These are phyloP conservation scores for Glomus cerebriforme DNA, from an alignment of 192 early-diverging fungal species.

Conservation along the genomic window DNA sequence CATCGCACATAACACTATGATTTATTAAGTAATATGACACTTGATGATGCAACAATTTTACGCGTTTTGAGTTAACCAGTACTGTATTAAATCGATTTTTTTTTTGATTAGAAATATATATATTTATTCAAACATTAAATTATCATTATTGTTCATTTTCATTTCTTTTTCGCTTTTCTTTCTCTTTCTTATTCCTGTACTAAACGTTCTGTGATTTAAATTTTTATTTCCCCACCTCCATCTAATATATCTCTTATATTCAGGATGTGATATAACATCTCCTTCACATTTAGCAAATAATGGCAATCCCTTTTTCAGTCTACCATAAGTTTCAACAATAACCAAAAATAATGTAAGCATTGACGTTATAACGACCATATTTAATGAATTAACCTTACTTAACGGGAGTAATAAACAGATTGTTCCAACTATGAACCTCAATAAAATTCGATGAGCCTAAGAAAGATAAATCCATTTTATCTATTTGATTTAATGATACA, in stretches of 20 bases:
- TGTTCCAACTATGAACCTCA: conserved; percentile 22
- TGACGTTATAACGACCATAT: conserved; percentile 6
- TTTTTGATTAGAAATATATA: too few species aligned
- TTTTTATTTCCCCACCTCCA: conserved; percentile 28
- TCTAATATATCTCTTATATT: conserved; percentile 1
- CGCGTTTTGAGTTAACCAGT: too few species aligned
- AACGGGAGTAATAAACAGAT: conserved; percentile 29
- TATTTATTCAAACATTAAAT: too few species aligned
- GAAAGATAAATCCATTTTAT: too few species aligned
- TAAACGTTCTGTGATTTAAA: background rate
- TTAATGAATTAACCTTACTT: conserved; percentile 17
- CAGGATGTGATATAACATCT: background rate
- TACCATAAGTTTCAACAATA: conserved; percentile 31
- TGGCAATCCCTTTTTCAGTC: conserved; percentile 1
- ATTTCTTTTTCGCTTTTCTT: background rate
- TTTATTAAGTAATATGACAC: too few species aligned
- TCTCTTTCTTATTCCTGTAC: conserved; percentile 11
- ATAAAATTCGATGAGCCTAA: background rate
- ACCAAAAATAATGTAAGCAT: conserved; percentile 21
- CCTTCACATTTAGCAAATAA: conserved; percentile 13
- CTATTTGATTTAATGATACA: too few species aligned
- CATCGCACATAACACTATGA: too few species aligned
- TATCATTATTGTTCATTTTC: too few species aligned
- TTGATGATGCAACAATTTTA: too few species aligned
- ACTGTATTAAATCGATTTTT: too few species aligned